A percentile compares a stretch with the other conserved stretches of the same genome.
phyloP scores from a whole-genome alignment of 2,329 filamentous ascomycete genomes.

The Nectriaceae sp. region DNA sequence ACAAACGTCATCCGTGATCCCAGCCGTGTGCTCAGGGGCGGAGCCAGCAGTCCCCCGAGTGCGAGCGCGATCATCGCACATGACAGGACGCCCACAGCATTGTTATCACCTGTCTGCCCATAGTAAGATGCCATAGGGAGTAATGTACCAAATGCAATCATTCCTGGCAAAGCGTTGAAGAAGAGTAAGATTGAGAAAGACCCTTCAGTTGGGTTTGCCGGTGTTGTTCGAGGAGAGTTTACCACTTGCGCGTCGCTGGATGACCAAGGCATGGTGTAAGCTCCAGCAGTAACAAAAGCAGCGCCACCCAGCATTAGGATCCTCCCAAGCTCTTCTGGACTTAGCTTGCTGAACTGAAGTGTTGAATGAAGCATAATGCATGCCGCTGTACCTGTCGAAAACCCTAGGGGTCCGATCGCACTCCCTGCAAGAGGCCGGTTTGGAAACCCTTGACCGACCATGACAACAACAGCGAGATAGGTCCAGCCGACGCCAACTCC shows the following conservation, averaged over 20 bases:
- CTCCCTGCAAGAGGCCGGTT: conserved; percentile 5
- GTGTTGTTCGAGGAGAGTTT: neutral
- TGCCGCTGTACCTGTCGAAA: conserved; percentile 2
- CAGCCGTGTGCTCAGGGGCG: neutral
- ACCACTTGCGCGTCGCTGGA: neutral
- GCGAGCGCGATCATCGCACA: conserved; percentile 3
- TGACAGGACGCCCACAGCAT: neutral
- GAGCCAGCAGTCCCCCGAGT: conserved; percentile 5
- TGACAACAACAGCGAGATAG: conserved; percentile 7
- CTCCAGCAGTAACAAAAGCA: neutral
- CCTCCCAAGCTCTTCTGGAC: neutral
- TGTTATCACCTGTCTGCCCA: neutral
- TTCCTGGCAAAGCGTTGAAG: conserved; percentile 11
- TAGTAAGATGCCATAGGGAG: neutral
- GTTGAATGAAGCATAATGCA: neutral
- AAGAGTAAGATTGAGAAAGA: conserved; percentile 4
- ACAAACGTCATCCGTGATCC: neutral
- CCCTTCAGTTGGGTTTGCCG: neutral
- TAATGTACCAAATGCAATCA: conserved; percentile 3
- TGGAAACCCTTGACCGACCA: conserved; percentile 7
- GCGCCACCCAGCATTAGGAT: neutral
- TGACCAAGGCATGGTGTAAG: neutral
- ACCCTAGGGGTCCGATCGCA: conserved; percentile 9
- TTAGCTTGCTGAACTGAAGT: neutral
- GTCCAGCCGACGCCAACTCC: conserved; percentile 9